Base-by-base conservation (phyloP, 2,329 filamentous ascomycete genomes). In the Pseudocercospora cruenta region DNA sequence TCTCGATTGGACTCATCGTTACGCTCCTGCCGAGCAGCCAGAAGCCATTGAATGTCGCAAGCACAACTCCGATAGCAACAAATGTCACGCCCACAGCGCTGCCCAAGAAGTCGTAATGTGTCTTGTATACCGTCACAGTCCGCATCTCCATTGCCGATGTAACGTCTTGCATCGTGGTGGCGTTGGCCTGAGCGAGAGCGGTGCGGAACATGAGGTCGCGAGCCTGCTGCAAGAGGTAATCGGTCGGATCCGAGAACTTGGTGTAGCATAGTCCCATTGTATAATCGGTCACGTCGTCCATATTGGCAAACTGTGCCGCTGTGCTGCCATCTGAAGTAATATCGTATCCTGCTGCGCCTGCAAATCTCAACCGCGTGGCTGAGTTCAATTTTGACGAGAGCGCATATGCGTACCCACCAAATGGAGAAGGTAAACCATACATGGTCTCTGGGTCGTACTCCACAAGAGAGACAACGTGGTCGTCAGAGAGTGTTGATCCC, bases 161-260 rank as follows among this genome's bases (percentile, higher is more conserved):
- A 6, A 63, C 47, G 8, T 57, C 21, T 28, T 67, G 66, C 26
- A 65, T 33, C 5, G 66, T 63, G 8, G 62, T 54, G 21, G 60
- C 28, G n/a, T 69, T 67, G 21, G 65, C 67, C 57, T 66, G 63
- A n/a, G 65, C 60, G 14, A 69, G 14, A 9, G 67, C 65, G 14
- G 67, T 65, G 26, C 67, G 62, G 45, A 69, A 67, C 67, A 69
- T 69, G 49, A 69, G 65, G 3, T 69, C 58, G 19, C 67, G 55
- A n/a, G 67, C 65, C 55, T 67, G 65, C 16, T 62, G 47, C 6
- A 69, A 43, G 36, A 69, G 53, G 39, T 65, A 65, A 19, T 54
- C 26, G 1, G 62, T 63, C 1, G 67, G 67, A 47, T 67, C 65
- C 5, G 59, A 39, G 60, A 67, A 69, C 24, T 67, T 69, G 12